Conservation (phyloP, 768 basidiomycete genomes). For the Termitomyces eurrhizus region DNA sequence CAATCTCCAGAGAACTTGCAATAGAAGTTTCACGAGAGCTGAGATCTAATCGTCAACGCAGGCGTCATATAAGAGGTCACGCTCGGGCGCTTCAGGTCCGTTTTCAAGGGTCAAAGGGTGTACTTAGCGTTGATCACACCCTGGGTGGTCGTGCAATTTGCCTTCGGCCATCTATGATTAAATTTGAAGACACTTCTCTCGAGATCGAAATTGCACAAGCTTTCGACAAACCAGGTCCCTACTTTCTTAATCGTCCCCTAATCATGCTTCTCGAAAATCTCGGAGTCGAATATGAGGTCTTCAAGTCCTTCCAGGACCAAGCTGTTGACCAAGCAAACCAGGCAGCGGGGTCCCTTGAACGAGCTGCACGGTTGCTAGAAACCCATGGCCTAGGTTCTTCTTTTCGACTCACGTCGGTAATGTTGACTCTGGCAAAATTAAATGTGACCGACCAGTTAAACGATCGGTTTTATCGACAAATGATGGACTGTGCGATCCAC, state of each 20-base stretch:
- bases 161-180: slow-evolving; percentile 61
- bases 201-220: slow-evolving; percentile 62
- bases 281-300: slow-evolving; percentile 51
- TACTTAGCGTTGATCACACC: slow-evolving; percentile 53
- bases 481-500: slow-evolving; percentile 51
- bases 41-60: slow-evolving; percentile 32
- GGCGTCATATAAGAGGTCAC: slow-evolving; percentile 26
- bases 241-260: slow-evolving; percentile 58
- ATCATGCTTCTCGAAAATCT: slow-evolving; percentile 65
- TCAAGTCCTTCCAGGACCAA: slow-evolving; percentile 47
- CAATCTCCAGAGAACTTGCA: slow-evolving; percentile 53
- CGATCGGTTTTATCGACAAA: slow-evolving; percentile 47
- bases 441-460: slow-evolving; percentile 30
- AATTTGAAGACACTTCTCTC: slow-evolving; percentile 51
- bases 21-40: slow-evolving; percentile 42
- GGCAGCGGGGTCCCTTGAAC: slow-evolving; percentile 37
- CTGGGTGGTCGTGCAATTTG: slow-evolving; percentile 47
- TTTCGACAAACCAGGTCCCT: slow-evolving; percentile 56
- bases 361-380: slow-evolving; percentile 49
- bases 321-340: slow-evolving; percentile 46
- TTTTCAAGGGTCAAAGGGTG: slow-evolving; percentile 63
- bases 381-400: slow-evolving; percentile 53
- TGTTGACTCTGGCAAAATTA: slow-evolving; percentile 47
- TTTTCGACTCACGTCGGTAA: slow-evolving; percentile 50
- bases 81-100: slow-evolving; percentile 59